These are phyloP conservation scores for Aspergillus proliferans DNA, from an alignment of 2,329 filamentous ascomycete genomes.

Conservation along the genomic window DNA sequence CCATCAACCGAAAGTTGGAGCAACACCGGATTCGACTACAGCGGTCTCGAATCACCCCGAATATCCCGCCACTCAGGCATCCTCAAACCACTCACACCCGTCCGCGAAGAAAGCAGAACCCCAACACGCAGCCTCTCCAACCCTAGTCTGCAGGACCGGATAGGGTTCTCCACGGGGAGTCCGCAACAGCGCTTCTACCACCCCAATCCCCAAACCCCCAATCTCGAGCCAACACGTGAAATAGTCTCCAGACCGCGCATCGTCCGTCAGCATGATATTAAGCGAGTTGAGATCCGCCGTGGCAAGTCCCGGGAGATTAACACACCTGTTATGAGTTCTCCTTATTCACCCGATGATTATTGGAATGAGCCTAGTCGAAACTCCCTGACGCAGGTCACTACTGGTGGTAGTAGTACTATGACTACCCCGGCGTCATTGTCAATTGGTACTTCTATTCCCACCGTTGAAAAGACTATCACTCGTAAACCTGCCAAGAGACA, in stretches of 20 bases:
- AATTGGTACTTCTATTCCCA: constrained; percentile 2
- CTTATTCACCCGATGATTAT: constrained; percentile 25
- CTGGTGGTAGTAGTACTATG: not conserved
- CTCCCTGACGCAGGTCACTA: not conserved
- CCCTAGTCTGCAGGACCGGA: not conserved
- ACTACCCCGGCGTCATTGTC: not conserved
- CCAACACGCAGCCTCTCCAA: constrained; percentile 6
- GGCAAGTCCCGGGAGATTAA: constrained; percentile 15
- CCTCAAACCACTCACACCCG: constrained; percentile 16
- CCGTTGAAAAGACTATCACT: constrained; percentile 2
- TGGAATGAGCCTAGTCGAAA: constrained; percentile 17
- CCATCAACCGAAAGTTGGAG: not conserved
- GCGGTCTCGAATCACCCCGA: constrained; percentile 6
- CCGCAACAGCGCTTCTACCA: no score
- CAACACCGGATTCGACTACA: not conserved
- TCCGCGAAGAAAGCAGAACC: constrained; percentile 14
- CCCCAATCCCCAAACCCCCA: constrained; percentile 14
- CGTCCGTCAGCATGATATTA: constrained; percentile 27
- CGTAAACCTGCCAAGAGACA: constrained; percentile 17
- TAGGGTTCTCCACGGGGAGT: no score
- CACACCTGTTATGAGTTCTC: constrained; percentile 16
- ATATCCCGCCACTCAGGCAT: constrained; percentile 15
- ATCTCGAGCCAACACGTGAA: constrained; percentile 20
- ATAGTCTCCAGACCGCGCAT: constrained; percentile 28
- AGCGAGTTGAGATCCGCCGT: constrained; percentile 24